These are phyloP conservation scores for Decorospora gaudefroyi DNA, from an alignment of 2,329 filamentous ascomycete genomes.

Conservation along the genomic window DNA sequence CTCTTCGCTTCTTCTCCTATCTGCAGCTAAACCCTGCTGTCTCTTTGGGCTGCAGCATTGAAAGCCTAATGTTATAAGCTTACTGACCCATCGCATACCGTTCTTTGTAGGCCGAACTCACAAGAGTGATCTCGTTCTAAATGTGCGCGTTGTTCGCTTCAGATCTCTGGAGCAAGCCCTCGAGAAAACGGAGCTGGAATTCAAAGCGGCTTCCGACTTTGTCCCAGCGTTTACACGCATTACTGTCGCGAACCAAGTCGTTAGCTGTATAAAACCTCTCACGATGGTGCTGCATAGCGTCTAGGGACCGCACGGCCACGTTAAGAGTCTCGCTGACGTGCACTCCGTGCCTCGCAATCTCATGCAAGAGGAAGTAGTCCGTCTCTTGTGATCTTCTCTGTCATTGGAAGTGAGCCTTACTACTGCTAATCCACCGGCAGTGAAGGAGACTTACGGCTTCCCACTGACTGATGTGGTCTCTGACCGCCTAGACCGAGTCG, in stretches of 20 bases:
- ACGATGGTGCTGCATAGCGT: conserved; percentile 15
- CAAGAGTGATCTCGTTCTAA: conserved; percentile 26
- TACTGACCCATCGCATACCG: not conserved
- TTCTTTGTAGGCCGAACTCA: conserved; percentile 10
- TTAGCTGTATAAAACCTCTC: conserved; percentile 7
- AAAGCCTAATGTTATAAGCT: conserved; percentile 20
- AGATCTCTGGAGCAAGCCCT: conserved; percentile 14
- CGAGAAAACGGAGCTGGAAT: conserved; percentile 19
- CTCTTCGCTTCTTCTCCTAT: conserved; percentile 26
- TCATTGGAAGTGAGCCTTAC: conserved; percentile 1
- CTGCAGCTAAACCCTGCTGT: conserved; percentile 22
- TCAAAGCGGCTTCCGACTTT: conserved; percentile 10
- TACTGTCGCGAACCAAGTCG: not conserved
- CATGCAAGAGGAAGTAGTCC: conserved; percentile 19
- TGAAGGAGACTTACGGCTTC: conserved; percentile 18
- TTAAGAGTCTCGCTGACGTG: conserved; percentile 21
- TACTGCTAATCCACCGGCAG: not conserved
- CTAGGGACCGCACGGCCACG: conserved; percentile 17
- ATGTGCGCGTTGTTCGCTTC: conserved; percentile 21
- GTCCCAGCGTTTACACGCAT: conserved; percentile 7
- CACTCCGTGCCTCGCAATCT: conserved; percentile 23
- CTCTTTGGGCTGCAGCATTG: conserved; percentile 20
- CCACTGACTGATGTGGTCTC: conserved; percentile 23
- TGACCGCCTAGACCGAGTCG: conserved; percentile 21
- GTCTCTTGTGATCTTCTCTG: conserved; percentile 17